Conservation (phyloP, 352 stramenopile species). For the Pythium sp. region DNA sequence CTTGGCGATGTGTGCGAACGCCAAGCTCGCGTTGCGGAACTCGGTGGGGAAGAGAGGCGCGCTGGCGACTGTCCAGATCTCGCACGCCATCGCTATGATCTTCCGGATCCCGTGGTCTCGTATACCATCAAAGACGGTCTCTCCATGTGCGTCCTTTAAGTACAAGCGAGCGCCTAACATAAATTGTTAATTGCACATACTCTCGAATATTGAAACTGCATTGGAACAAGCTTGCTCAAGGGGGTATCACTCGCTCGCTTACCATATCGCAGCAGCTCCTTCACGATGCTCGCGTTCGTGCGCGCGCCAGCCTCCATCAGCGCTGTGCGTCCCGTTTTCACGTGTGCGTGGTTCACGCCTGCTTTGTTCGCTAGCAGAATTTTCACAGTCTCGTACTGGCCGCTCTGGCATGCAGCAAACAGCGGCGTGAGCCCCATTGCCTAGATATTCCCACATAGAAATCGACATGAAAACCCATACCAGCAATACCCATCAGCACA, state of each 20-base stretch:
- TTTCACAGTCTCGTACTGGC: slow-evolving; percentile 41
- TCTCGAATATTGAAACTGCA: too few species aligned
- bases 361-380: slow-evolving; percentile 43
- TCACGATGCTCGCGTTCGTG: slow-evolving; percentile 34
- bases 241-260: too few species aligned
- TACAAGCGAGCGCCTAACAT: slow-evolving; percentile 38
- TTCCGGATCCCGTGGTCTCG: slow-evolving; percentile 29
- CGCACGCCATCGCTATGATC: slow-evolving; percentile 32
- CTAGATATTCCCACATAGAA: slow-evolving; percentile 20
- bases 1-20: slow-evolving; percentile 38
- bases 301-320: slow-evolving; percentile 63
- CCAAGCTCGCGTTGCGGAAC: slow-evolving; percentile 36
- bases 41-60: slow-evolving; percentile 45
- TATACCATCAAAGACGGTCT: slow-evolving; percentile 46
- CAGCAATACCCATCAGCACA: neutral
- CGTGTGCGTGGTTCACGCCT: slow-evolving; percentile 46
- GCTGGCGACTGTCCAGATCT: slow-evolving; percentile 33
- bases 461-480: neutral
- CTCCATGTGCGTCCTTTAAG: slow-evolving; percentile 38
- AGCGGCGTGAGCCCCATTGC: slow-evolving; percentile 71
- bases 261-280: slow-evolving; percentile 63
- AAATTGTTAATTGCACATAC: neutral
- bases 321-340: slow-evolving; percentile 52
- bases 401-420: slow-evolving; percentile 49
- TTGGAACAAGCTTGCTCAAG: too few species aligned